These are phyloP conservation scores for Kregervanrija pseudodelftensis DNA, from an alignment of 805 yeast species.

Conservation along the genomic window DNA sequence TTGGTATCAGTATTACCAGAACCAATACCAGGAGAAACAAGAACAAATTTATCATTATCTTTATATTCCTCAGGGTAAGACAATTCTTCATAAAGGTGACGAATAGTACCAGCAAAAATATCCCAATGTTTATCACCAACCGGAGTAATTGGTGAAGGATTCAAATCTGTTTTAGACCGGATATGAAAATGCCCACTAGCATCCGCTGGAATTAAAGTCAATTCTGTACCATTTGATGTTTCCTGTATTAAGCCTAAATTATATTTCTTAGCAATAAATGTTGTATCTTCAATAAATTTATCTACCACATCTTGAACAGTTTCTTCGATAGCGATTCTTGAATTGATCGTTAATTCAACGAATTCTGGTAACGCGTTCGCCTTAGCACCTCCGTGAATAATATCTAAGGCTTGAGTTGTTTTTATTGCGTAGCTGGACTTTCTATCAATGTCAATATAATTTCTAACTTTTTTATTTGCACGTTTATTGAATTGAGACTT, in stretches of 20 bases:
- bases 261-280: constrained; percentile 29
- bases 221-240: constrained; percentile 12
- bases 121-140: constrained; percentile 42
- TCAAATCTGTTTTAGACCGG: constrained; percentile 20
- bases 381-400: constrained; percentile 42
- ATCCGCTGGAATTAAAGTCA: constrained; percentile 23
- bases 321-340: constrained; percentile 40
- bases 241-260: constrained; percentile 24
- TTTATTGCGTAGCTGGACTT: constrained; percentile 31
- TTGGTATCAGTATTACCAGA: constrained; percentile 68
- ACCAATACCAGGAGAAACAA: constrained; percentile 54
- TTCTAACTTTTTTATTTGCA: constrained; percentile 33
- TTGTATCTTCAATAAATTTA: constrained; percentile 28
- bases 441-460: constrained; percentile 25
- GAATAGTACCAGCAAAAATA: constrained; percentile 35
- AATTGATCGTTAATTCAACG: constrained; percentile 36
- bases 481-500: constrained; percentile 28
- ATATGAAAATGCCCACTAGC: constrained; percentile 15
- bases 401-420: constrained; percentile 43
- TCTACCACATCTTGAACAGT: constrained; percentile 27
- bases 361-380: constrained; percentile 45
- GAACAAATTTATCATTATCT: constrained; percentile 18
- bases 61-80: constrained; percentile 29
- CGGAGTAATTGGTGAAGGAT: constrained; percentile 52
- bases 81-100: constrained; percentile 41